A percentile compares a stretch with the other conserved stretches of the same genome.
These are phyloP conservation scores for Gossypium mustelinum DNA, from an alignment of 345 rosid genomes.

Conservation along the genomic window DNA sequence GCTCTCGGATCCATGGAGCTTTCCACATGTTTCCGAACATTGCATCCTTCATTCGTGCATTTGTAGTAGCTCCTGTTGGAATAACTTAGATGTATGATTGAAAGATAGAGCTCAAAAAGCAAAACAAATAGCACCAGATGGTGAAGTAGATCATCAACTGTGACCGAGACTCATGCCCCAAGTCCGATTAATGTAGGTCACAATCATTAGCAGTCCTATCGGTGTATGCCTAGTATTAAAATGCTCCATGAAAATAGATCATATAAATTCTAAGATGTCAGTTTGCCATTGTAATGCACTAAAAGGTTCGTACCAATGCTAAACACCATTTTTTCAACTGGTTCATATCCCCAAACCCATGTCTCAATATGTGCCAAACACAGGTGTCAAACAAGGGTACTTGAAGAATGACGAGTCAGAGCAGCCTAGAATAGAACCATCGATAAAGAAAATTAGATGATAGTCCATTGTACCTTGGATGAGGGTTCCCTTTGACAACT, in stretches of 20 bases:
- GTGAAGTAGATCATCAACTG: not conserved
- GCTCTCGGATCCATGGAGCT: conserved; percentile 83
- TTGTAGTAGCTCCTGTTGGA: conserved; percentile 79
- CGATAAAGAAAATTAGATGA: conserved; percentile 11
- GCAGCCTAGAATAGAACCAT: not conserved
- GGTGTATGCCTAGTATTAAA: not conserved
- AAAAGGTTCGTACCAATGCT: not conserved
- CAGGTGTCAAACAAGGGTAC: not conserved
- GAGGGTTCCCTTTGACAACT: conserved; percentile 94
- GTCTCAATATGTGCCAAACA: not conserved
- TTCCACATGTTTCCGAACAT: conserved; percentile 94
- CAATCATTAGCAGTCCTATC: not conserved
- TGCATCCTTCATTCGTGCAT: conserved; percentile 81
- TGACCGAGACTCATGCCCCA: no score
- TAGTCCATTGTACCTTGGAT: conserved; percentile 63
- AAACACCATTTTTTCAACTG: not conserved
- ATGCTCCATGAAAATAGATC: not conserved
- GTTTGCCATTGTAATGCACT: not conserved
- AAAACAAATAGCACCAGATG: not conserved
- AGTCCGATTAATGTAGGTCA: no score
- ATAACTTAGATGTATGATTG: not conserved
- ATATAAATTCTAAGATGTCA: conserved; percentile 7
- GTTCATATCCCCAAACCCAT: not conserved
- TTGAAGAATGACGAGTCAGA: not conserved
- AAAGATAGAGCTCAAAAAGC: conserved; percentile 10